These are phyloP conservation scores for Chlorella ohadii DNA, from an alignment of 139 green algal genomes.

Conservation along the genomic window DNA sequence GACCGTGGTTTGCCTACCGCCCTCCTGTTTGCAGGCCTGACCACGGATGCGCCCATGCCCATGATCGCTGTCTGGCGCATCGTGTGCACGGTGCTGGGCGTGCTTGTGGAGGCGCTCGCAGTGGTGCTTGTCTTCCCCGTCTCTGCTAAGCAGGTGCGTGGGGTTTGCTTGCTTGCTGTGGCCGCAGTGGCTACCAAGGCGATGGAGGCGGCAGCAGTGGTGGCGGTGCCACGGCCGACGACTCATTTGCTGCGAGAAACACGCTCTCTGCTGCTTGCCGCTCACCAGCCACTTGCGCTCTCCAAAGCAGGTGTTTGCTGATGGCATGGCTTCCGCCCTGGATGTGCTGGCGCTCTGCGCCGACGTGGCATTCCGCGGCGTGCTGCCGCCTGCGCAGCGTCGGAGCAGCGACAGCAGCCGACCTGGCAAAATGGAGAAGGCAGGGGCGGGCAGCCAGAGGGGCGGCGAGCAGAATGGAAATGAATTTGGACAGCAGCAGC, in stretches of 20 bases:
- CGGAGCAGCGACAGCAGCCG: not conserved
- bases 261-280: too few species aligned
- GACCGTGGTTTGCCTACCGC: too few species aligned
- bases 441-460: too few species aligned
- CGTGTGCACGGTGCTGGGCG: not conserved
- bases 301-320: not conserved
- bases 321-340: not conserved
- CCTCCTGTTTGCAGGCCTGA: not conserved
- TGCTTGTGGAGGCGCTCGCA: not conserved
- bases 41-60: not conserved
- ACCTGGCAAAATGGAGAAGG: too few species aligned
- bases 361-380: not conserved
- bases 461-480: too few species aligned
- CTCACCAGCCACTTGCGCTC: too few species aligned
- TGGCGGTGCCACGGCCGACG: too few species aligned
- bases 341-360: not conserved
- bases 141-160: not conserved
- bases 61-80: not conserved
- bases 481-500: not conserved
- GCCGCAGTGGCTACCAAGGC: too few species aligned
- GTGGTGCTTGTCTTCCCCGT: not conserved
- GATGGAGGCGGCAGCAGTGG: too few species aligned
- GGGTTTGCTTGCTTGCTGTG: too few species aligned
- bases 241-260: too few species aligned
- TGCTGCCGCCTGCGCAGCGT: not conserved